phyloP scores from a whole-genome alignment of 2,329 filamentous ascomycete genomes.

The Penicillium sp. region DNA sequence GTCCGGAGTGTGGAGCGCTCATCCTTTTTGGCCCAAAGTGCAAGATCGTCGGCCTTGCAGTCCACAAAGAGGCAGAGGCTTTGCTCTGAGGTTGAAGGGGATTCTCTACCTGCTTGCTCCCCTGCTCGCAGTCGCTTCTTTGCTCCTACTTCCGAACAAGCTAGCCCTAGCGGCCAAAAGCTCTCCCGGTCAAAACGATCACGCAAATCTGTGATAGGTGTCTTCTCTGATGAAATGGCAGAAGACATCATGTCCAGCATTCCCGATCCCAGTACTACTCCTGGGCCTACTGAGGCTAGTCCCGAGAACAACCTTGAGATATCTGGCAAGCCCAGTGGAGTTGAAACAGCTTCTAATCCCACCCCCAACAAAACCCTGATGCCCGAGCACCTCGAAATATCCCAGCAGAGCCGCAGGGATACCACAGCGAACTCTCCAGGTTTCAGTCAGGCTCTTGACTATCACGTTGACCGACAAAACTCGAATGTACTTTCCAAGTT shows the following conservation, averaged over 20 bases:
- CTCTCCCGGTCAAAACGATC: slow-evolving; percentile 40
- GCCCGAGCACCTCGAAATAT: neutral
- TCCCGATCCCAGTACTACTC: slow-evolving; percentile 33
- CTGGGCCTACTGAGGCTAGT: slow-evolving; percentile 5
- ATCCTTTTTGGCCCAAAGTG: slow-evolving; percentile 41
- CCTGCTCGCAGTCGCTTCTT: slow-evolving; percentile 53
- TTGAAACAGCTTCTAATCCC: neutral
- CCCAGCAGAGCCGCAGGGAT: slow-evolving; percentile 16
- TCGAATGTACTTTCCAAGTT: slow-evolving; percentile 38
- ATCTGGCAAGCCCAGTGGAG: neutral
- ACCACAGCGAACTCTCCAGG: neutral
- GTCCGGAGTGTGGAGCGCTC: slow-evolving; percentile 44
- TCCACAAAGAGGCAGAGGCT: slow-evolving; percentile 53
- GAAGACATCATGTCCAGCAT: slow-evolving; percentile 52
- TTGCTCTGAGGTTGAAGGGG: slow-evolving; percentile 49
- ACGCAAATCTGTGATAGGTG: slow-evolving; percentile 47
- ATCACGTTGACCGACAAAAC: slow-evolving; percentile 40
- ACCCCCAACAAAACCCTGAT: neutral
- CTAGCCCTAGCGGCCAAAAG: slow-evolving; percentile 43
- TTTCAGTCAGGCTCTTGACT: slow-evolving; percentile 38
- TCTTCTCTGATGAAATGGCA: slow-evolving; percentile 56
- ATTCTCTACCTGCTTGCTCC: slow-evolving; percentile 31
- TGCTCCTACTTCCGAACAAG: slow-evolving; percentile 29
- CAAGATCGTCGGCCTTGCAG: slow-evolving; percentile 45
- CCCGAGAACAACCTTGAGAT: neutral